Evolutionary conservation across 2,329 filamentous ascomycete genomes (phyloP).

Genomic region (Aureobasidium sp.): DNA sequence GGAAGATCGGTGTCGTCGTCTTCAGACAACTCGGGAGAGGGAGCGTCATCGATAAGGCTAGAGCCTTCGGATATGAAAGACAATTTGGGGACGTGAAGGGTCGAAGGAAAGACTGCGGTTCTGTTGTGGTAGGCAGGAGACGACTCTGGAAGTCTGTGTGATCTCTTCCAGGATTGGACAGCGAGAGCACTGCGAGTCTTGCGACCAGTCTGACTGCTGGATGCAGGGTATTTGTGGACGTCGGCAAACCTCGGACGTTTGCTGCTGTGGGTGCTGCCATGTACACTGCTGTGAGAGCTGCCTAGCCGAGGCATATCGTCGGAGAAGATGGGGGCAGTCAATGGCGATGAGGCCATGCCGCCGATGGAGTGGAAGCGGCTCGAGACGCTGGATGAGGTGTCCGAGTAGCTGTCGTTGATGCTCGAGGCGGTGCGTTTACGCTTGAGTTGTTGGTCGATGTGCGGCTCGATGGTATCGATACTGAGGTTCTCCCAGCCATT

Average conservation of each 20-base stretch:
- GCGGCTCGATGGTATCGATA: constrained; percentile 77
- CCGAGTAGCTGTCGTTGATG: constrained; percentile 70
- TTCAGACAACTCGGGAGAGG: constrained; percentile 54
- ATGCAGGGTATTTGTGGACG: constrained; percentile 16
- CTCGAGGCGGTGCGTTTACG: constrained; percentile 56
- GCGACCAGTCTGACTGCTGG: constrained; percentile 23
- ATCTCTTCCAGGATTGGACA: constrained; percentile 63
- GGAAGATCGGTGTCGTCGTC: constrained; percentile 80
- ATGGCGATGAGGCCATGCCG: constrained; percentile 71
- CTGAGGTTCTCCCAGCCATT: constrained; percentile 90
- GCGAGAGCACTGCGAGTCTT: constrained; percentile 22
- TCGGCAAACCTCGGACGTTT: constrained; percentile 20
- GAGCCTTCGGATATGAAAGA: constrained; percentile 70
- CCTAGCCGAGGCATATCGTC: constrained; percentile 67
- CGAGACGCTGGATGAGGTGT: constrained; percentile 77
- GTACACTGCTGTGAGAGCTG: constrained; percentile 11
- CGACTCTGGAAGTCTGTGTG: constrained; percentile 69
- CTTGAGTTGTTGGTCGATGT: constrained; percentile 69
- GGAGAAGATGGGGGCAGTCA: constrained; percentile 76
- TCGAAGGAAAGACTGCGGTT: constrained; percentile 63
- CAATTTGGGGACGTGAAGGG: constrained; percentile 54
- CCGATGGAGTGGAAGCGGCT: constrained; percentile 62
- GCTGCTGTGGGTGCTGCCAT: constrained; percentile 39
- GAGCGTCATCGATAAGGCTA: constrained; percentile 55
- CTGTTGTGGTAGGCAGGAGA: constrained; percentile 75